phyloP scores from a whole-genome alignment of 73 alveolate genomes.

The Chromera velia region DNA sequence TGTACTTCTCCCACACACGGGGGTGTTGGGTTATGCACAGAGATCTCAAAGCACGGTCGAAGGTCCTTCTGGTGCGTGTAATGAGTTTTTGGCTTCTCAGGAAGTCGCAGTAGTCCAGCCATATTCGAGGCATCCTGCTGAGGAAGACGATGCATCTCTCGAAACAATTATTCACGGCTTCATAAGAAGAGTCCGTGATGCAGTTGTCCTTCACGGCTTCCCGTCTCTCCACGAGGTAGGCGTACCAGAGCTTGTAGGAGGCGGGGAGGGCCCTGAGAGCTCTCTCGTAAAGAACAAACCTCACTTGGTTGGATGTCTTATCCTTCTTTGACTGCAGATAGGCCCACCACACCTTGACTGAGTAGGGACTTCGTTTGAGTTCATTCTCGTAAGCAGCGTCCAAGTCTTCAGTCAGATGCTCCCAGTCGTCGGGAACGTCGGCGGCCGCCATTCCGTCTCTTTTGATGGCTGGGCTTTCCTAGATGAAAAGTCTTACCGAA shows the following conservation, averaged over 20 bases:
- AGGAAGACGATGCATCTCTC: slow-evolving; percentile 77
- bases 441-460: too few species aligned
- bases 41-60: slow-evolving; percentile 69
- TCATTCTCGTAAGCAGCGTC: slow-evolving; percentile 47
- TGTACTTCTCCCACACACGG: slow-evolving; percentile 67
- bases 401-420: background rate
- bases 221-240: slow-evolving; percentile 68
- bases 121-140: slow-evolving; percentile 87
- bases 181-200: slow-evolving; percentile 39
- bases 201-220: slow-evolving; percentile 34
- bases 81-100: slow-evolving; percentile 56
- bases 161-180: slow-evolving; percentile 64
- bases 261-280: slow-evolving; percentile 81
- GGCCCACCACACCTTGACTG: slow-evolving; percentile 43
- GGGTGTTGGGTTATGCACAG: slow-evolving; percentile 82
- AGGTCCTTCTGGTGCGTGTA: slow-evolving; percentile 65
- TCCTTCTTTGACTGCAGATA: slow-evolving; percentile 42
- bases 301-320: slow-evolving; percentile 13
- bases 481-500: too few species aligned
- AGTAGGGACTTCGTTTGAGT: slow-evolving; percentile 28
- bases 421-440: too few species aligned
- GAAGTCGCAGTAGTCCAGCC: slow-evolving; percentile 78
- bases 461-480: too few species aligned
- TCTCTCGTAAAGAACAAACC: slow-evolving; percentile 60
- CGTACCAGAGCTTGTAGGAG: slow-evolving; percentile 84